Evolutionary conservation across 169 alveolate species (phyloP), one percentile per base, ranked within the genome.

Genomic region (Plasmodium reichenowi): DNA sequence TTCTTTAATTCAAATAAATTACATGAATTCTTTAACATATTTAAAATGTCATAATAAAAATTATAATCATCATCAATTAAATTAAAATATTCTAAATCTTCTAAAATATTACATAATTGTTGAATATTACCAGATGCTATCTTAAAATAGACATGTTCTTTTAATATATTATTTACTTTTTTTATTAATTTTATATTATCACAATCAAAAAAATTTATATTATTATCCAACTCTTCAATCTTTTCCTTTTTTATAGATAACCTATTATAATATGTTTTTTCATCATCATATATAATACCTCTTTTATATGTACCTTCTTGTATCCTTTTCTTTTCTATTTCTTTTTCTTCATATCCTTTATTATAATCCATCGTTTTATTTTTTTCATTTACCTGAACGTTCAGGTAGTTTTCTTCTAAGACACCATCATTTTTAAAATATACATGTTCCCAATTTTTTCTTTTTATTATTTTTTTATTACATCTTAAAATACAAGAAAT

Each of bases 51-150:
- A 83, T 83, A 83, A 47, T 83, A 83, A 38, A 59, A 68, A 62
- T 83, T 63, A 68, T 83, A 56, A 68, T 83, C 91, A 68, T 83
- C 70, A 68, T 83, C 91, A 60, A 68, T 68, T 70, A 83, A 62
- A 15, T 83, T 13, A 48, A 83, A 83, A 67, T 10, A 83, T 83
- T 83, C 74, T 29, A 83, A 38, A 45, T 83, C 91, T 48, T 83
- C 85, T 15, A 83, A 56, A 15, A 83, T 68, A 73, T 83, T 83
- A 29, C 91, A 83, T 0, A 83, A 52, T 29, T 83, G 91, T 63
- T 83, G 91, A 13, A 72, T 83, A 56, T 58, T 83, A 17, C 66
- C 83, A 56, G 43, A 63, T 2, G 47, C 15, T 52, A 83, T 68
- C 58, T 83, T 83, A 68, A 68, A 15, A 72, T 83, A 83, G 22